Conservation (phyloP, 1,284 basidiomycete species). For the Phellinidium pouzarii region DNA sequence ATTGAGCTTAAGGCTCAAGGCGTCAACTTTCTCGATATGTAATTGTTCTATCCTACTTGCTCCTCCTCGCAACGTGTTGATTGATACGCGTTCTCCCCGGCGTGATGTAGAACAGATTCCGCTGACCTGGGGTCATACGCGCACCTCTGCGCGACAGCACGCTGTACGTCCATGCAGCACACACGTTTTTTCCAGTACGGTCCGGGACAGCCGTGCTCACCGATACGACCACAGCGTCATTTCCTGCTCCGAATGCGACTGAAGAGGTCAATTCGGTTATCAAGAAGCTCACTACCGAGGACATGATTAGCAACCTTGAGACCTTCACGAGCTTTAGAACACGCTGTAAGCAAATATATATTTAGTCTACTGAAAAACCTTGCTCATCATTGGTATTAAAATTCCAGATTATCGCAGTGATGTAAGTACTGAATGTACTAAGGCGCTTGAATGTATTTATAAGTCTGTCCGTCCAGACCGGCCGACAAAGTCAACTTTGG, state of each 20-base stretch:
- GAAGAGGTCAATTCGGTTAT: constrained; percentile 54
- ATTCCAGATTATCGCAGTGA: constrained; percentile 69
- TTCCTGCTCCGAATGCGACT: constrained; percentile 52
- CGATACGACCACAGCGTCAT: constrained; percentile 38
- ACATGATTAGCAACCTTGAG: constrained; percentile 60
- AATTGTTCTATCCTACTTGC: constrained; percentile 26
- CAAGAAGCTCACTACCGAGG: constrained; percentile 58
- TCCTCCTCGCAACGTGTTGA: constrained; percentile 20
- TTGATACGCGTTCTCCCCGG: constrained; percentile 16
- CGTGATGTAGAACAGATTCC: constrained; percentile 61
- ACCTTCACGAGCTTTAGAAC: constrained; percentile 73
- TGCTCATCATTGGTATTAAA: constrained; percentile 10
- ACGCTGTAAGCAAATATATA: constrained; percentile 41
- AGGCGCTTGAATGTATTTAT: constrained; percentile 1
- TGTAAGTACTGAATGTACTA: constrained; percentile 32
- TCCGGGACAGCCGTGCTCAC: not conserved
- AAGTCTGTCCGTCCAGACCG: constrained; percentile 45
- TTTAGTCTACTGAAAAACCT: not conserved
- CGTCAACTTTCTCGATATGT: constrained; percentile 85
- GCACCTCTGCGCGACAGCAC: constrained; percentile 29
- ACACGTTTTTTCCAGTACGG: not conserved
- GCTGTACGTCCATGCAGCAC: constrained; percentile 30
- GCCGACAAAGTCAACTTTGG: constrained; percentile 79
- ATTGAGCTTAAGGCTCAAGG: constrained; percentile 72
- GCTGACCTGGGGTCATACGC: constrained; percentile 49